These are phyloP conservation scores for Pseudofabraea citricarpa DNA, from an alignment of 2,329 filamentous ascomycete genomes.

Conservation along the genomic window DNA sequence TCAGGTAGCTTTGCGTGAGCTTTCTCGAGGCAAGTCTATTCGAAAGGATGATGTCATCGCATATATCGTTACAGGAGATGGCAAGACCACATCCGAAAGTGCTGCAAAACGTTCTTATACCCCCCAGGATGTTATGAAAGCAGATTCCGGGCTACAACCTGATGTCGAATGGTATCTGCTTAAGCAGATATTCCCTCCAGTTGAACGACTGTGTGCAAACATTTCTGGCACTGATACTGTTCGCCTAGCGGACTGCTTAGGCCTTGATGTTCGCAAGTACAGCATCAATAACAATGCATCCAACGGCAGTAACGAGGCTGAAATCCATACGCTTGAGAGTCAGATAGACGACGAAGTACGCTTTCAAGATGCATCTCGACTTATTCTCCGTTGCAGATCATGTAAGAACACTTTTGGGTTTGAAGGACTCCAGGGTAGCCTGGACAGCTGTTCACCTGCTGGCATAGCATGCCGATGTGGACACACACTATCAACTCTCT, in stretches of 20 bases:
- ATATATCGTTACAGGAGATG: slow-evolving; percentile 83
- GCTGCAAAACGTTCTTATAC: slow-evolving; percentile 87
- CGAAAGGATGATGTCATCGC: slow-evolving; percentile 95
- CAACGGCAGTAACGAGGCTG: slow-evolving; percentile 50
- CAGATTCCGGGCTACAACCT: slow-evolving; percentile 69
- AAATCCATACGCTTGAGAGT: slow-evolving; percentile 88
- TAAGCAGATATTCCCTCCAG: slow-evolving; percentile 97
- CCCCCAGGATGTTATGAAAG: slow-evolving; percentile 77
- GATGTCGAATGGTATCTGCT: slow-evolving; percentile 98
- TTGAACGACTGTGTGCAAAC: slow-evolving; percentile 94
- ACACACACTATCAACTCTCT: slow-evolving; percentile 61
- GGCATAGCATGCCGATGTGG: slow-evolving; percentile 75
- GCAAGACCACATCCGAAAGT: slow-evolving; percentile 54
- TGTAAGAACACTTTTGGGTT: slow-evolving; percentile 73
- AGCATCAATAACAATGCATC: slow-evolving; percentile 57
- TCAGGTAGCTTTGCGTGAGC: slow-evolving; percentile 85
- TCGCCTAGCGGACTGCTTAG: slow-evolving; percentile 86
- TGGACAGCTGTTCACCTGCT: slow-evolving; percentile 60
- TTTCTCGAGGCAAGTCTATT: slow-evolving; percentile 79
- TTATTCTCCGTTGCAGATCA: slow-evolving; percentile 73
- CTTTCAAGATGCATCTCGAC: slow-evolving; percentile 74
- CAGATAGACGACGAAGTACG: slow-evolving; percentile 90
- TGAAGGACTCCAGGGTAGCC: slow-evolving; percentile 63
- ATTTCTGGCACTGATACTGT: slow-evolving; percentile 89
- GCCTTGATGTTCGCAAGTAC: slow-evolving; percentile 86